Conservation (phyloP, 345 rosid species). For the Lepidium africanum region DNA sequence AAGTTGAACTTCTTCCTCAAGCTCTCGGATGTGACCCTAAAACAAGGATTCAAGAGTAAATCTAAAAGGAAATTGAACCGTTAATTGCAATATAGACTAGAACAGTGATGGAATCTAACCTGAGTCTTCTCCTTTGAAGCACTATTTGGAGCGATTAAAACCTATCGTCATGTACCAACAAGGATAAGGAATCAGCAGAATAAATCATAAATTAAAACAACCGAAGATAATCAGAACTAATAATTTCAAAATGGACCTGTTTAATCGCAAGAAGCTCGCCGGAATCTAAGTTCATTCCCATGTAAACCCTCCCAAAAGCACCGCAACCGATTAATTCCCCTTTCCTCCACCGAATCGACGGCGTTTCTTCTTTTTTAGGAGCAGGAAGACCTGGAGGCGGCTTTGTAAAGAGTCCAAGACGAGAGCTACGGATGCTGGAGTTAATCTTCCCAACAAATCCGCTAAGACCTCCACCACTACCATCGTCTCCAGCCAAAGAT, state of each 20-base stretch:
- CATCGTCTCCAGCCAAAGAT: slow-evolving; percentile 37
- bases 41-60: not conserved
- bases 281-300: slow-evolving; percentile 79
- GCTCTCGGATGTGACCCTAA: slow-evolving; percentile 69
- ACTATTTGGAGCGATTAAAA: slow-evolving; percentile 51
- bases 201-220: not conserved
- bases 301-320: slow-evolving; percentile 64
- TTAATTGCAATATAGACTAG: not conserved
- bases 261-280: slow-evolving; percentile 74
- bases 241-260: slow-evolving; percentile 35
- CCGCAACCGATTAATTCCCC: slow-evolving; percentile 69
- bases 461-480: slow-evolving; percentile 34
- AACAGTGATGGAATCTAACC: slow-evolving; percentile 27
- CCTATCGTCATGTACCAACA: slow-evolving; percentile 27
- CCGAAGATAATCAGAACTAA: not conserved
- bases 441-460: slow-evolving; percentile 63
- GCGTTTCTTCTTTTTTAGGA: slow-evolving; percentile 31
- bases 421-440: slow-evolving; percentile 65
- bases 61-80: not conserved
- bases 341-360: slow-evolving; percentile 73
- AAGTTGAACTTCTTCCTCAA: slow-evolving; percentile 85
- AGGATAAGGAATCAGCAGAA: not conserved
- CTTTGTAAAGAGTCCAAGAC: slow-evolving; percentile 49
- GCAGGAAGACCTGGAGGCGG: slow-evolving; percentile 44
- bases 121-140: slow-evolving; percentile 71